Percentiles rank a stretch among this genome's conserved stretches.
These are phyloP conservation scores for Lecanicillium sp. DNA, from an alignment of 2,329 filamentous ascomycete genomes.

Conservation along the genomic window DNA sequence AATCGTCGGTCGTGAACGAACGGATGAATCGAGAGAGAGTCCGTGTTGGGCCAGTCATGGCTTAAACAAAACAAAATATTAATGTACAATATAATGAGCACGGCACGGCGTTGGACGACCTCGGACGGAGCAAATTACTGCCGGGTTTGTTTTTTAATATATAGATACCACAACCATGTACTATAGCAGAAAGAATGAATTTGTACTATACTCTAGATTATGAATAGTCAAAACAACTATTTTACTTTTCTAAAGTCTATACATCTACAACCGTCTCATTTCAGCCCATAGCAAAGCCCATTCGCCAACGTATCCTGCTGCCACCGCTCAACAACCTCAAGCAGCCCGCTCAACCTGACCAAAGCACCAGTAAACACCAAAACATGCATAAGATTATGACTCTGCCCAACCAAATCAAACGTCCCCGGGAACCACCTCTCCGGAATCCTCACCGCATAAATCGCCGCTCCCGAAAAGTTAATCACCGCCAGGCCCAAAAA, in stretches of 20 bases:
- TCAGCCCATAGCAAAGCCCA: neutral
- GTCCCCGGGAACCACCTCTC: slow-evolving; percentile 20
- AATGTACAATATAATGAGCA: neutral
- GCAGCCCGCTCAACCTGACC: slow-evolving; percentile 12
- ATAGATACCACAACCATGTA: too few species aligned
- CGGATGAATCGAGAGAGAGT: slow-evolving; percentile 42
- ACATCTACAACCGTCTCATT: too few species aligned
- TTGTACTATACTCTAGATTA: neutral
- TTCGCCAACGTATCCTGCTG: slow-evolving; percentile 4
- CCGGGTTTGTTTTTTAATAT: neutral
- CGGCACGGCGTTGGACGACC: too few species aligned
- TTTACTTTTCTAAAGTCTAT: too few species aligned
- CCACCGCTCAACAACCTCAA: slow-evolving; percentile 8
- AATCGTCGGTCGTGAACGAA: slow-evolving; percentile 26
- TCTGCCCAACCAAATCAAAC: slow-evolving; percentile 18
- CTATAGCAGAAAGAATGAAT: too few species aligned
- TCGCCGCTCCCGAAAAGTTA: slow-evolving; percentile 18
- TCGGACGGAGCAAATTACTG: too few species aligned
- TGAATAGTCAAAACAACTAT: too few species aligned
- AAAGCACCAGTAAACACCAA: slow-evolving; percentile 14
- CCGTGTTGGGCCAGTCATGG: slow-evolving; percentile 42
- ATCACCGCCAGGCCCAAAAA: slow-evolving; percentile 19
- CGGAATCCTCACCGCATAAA: slow-evolving; percentile 18
- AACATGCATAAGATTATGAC: slow-evolving; percentile 19
- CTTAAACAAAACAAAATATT: slow-evolving; percentile 9